Percentiles rank a stretch among this genome's conserved stretches.
These are phyloP conservation scores for Smittium mucronatum DNA, from an alignment of 371 early-diverging fungal species.

Conservation along the genomic window DNA sequence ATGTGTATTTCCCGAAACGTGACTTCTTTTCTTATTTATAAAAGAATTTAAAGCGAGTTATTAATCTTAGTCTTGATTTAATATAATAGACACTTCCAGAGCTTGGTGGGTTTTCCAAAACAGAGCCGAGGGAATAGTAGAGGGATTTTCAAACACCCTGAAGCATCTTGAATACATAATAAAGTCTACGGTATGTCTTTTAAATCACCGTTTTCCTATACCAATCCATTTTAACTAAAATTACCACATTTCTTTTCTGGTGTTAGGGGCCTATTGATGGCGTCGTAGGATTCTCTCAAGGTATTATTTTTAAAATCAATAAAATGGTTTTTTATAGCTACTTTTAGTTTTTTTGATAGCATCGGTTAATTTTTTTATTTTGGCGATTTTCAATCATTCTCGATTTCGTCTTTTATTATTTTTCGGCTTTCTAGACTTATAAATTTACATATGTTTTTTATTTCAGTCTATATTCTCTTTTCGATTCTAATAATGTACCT, in stretches of 20 bases:
- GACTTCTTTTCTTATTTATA: no score
- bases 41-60: background rate
- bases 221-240: background rate
- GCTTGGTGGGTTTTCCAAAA: constrained; percentile 9
- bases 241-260: background rate
- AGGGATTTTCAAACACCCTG: constrained; percentile 3
- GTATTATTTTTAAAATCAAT: background rate
- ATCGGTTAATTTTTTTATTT: background rate
- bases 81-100: constrained; percentile 2
- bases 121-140: background rate
- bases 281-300: constrained; percentile 10
- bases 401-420: no score
- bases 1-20: no score
- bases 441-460: no score
- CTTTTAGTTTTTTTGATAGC: background rate
- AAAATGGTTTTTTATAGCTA: background rate
- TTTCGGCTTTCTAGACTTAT: no score
- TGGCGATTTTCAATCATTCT: no score
- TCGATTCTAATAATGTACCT: background rate
- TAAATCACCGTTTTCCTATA: no score
- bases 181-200: background rate
- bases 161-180: constrained; percentile 9
- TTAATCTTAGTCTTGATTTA: background rate
- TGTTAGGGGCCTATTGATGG: constrained; percentile 8
- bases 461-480: no score